Percentiles rank a stretch among this genome's conserved stretches.
These are phyloP conservation scores for Leccinellum luteum DNA, from an alignment of 768 basidiomycete species.

Conservation along the genomic window DNA sequence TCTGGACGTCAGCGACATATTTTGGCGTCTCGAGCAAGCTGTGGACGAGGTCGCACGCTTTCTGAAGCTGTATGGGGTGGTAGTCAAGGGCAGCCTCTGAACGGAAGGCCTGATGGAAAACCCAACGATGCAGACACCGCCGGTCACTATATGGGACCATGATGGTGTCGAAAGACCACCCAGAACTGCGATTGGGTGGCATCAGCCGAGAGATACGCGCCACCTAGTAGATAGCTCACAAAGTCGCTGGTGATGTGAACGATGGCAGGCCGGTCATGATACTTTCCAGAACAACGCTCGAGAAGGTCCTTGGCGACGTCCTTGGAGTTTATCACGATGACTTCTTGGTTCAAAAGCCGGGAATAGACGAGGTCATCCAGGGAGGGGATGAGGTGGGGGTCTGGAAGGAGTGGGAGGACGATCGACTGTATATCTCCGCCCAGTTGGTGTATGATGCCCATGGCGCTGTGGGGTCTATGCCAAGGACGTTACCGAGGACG, in stretches of 20 bases:
- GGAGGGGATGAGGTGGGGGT: background rate
- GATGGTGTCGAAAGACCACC: slow-evolving; percentile 30
- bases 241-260: slow-evolving; percentile 29
- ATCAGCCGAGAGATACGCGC: background rate
- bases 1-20: slow-evolving; percentile 21
- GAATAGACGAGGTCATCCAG: slow-evolving; percentile 38
- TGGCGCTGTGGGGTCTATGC: slow-evolving; percentile 23
- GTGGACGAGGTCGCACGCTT: slow-evolving; percentile 22
- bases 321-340: slow-evolving; percentile 41
- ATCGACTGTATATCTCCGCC: slow-evolving; percentile 30
- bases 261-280: slow-evolving; percentile 41
- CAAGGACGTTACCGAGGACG: slow-evolving; percentile 30
- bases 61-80: slow-evolving; percentile 24
- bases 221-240: slow-evolving; percentile 13
- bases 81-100: slow-evolving; percentile 17
- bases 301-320: slow-evolving; percentile 42
- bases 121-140: slow-evolving; percentile 28
- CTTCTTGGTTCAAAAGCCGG: slow-evolving; percentile 34
- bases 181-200: slow-evolving; percentile 15
- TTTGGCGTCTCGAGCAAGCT: slow-evolving; percentile 23
- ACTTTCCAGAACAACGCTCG: slow-evolving; percentile 43
- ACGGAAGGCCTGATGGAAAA: slow-evolving; percentile 30
- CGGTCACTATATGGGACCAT: slow-evolving; percentile 27
- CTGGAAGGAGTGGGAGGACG: slow-evolving; percentile 11
- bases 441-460: slow-evolving; percentile 34